Base-by-base conservation (phyloP, 2,329 filamentous ascomycete genomes). In the Monosporascus sp. region DNA sequence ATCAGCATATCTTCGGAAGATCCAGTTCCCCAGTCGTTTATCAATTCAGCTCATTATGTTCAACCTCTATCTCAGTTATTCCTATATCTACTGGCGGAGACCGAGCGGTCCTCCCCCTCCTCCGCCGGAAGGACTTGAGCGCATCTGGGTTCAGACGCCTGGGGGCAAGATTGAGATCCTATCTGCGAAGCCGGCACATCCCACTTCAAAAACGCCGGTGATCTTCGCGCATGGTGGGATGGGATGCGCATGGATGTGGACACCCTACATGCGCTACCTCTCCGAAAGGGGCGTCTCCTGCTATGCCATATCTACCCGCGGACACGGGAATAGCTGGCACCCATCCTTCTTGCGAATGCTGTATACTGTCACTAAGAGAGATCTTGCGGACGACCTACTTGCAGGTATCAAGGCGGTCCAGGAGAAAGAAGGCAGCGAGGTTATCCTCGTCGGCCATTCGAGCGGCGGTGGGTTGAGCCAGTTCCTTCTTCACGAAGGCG, bases 201-300 rank as follows among this genome's bases (percentile, higher is more conserved):
- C 41, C 41, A 47, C 37, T 14, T 61, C 63, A 16, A 63, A 50
- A 17, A 48, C 71, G 9, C 72, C 76, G 2, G 63, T 81, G 14
- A 73, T 81, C 67, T 80, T 82, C 65, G 68, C 74, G 37, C 79
- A 82, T 57, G 79, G 79, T 40, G 78, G 78, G 48, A 80, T 81
- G 70, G 79, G 78, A 41, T 71, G 70, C 51, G 80, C 79, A 7
- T 74, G 73, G 63, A 72, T 80, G 20, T 82, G 78, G 77, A 68
- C 74, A 8, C 70, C 74, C 44, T 83, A 78, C 59, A 75, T 83
- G 71, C 67, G 66, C 24, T 78, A 70, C 59, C 74, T 82, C 52
- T 68, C 76, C 3, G 57, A 65, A 5, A 64, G 65, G 24, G 73
- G 75, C 16, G 71, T 78, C 55, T 70, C 74, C 1, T 77, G 76